Conservation (phyloP, 192 early-diverging fungal genomes). For the Gonapodya prolifera region DNA sequence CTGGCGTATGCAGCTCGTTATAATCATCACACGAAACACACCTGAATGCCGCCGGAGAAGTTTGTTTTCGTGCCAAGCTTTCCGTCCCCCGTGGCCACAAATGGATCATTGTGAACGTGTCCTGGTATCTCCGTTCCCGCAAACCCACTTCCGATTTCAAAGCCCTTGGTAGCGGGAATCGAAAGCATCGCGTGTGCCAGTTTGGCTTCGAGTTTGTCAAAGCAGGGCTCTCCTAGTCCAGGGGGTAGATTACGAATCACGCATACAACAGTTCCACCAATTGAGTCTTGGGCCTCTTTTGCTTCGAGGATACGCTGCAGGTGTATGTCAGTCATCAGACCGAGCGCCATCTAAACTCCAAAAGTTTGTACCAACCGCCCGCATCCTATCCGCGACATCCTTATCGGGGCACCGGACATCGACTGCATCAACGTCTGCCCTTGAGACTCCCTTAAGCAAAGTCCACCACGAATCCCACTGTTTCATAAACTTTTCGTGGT, state of each 20-base stretch:
- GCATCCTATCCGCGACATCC: conserved; percentile 60
- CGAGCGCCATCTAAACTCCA: background rate
- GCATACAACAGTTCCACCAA: conserved; percentile 90
- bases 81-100: conserved; percentile 44
- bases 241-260: conserved; percentile 85
- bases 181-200: conserved; percentile 98
- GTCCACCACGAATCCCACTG: conserved; percentile 38
- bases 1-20: background rate
- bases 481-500: conserved; percentile 44
- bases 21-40: conserved; percentile 10
- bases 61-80: conserved; percentile 79
- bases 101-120: conserved; percentile 88
- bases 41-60: conserved; percentile 88
- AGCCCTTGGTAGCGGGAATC: conserved; percentile 96
- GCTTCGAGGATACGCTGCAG: conserved; percentile 61
- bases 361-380: too few relatives aligned
- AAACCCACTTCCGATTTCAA: conserved; percentile 93
- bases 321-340: background rate
- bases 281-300: conserved; percentile 73
- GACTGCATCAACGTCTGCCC: conserved; percentile 66
- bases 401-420: conserved; percentile 82
- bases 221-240: conserved; percentile 94
- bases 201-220: conserved; percentile 93
- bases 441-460: conserved; percentile 50
- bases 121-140: conserved; percentile 76